A percentile compares a stretch with the other conserved stretches of the same genome.
Evolutionary conservation across 2,329 filamentous ascomycete genomes (phyloP).

Genomic region (Domatiomyces catenatus): DNA sequence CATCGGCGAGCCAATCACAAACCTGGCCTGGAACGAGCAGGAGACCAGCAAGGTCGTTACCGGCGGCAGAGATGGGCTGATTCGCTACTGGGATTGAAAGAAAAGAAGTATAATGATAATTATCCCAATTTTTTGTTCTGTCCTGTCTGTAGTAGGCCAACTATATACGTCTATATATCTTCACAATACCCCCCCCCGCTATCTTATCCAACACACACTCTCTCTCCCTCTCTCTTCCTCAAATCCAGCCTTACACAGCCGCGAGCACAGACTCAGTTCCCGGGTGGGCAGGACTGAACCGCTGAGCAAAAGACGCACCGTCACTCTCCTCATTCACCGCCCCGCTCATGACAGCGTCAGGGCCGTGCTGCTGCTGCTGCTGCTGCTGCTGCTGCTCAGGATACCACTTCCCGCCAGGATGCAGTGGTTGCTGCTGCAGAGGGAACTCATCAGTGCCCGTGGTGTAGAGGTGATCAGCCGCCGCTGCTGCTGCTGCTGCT

Average conservation of each 20-base stretch:
- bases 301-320: neutral
- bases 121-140: no score
- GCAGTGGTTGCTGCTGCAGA: slow-evolving; percentile 25
- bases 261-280: neutral
- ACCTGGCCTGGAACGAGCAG: slow-evolving; percentile 90
- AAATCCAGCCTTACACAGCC: neutral
- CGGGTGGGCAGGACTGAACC: neutral
- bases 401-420: slow-evolving; percentile 33
- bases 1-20: slow-evolving; percentile 60
- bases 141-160: no score
- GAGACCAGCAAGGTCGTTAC: slow-evolving; percentile 89
- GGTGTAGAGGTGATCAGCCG: slow-evolving; percentile 5
- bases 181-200: neutral
- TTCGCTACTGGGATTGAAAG: slow-evolving; percentile 77
- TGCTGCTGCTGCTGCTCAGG: slow-evolving; percentile 18
- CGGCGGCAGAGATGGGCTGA: slow-evolving; percentile 72
- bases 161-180: neutral
- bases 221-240: neutral
- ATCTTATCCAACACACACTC: no score
- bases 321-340: neutral
- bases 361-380: neutral
- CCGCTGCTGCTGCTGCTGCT: neutral
- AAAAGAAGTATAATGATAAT: no score
- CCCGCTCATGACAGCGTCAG: neutral
- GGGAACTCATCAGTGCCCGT: slow-evolving; percentile 8